Evolutionary conservation across 257 asterid genomes (phyloP).

Genomic region (Przewalskia tangutica): DNA sequence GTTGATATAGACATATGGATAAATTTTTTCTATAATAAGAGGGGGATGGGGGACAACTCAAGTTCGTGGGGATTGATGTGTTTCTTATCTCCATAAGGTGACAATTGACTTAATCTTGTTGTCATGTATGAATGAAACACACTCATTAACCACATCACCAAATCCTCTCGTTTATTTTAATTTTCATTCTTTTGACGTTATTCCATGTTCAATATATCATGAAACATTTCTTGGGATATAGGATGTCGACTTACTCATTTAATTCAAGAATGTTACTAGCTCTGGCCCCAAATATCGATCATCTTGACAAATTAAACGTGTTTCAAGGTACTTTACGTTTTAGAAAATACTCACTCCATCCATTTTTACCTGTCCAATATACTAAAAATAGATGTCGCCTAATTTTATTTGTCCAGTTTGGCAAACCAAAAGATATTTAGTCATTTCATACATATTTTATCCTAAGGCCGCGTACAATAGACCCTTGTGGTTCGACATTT

Average conservation of each 20-base stretch:
- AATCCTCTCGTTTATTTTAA: background rate
- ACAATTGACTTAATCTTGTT: background rate
- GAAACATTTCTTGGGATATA: background rate
- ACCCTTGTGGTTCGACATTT: too few relatives aligned
- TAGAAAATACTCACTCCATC: background rate
- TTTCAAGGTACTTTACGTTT: background rate
- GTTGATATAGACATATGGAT: too few relatives aligned
- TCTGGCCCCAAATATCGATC: background rate
- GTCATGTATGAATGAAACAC: constrained; percentile 1
- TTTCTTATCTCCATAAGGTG: constrained; percentile 4
- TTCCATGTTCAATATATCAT: background rate
- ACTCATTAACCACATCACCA: background rate
- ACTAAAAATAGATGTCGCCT: too few relatives aligned
- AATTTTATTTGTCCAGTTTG: too few relatives aligned
- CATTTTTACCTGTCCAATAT: too few relatives aligned
- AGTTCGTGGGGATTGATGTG: background rate
- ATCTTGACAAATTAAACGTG: background rate
- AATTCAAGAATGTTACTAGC: background rate
- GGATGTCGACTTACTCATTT: background rate
- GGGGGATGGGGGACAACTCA: background rate
- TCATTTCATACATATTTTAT: too few relatives aligned
- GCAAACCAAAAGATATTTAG: too few relatives aligned
- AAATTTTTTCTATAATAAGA: background rate
- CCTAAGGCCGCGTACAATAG: too few relatives aligned
- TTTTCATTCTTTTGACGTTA: background rate